Conservation (phyloP, 1,139 yeast genomes). For the Trichomonascaceae sp. region DNA sequence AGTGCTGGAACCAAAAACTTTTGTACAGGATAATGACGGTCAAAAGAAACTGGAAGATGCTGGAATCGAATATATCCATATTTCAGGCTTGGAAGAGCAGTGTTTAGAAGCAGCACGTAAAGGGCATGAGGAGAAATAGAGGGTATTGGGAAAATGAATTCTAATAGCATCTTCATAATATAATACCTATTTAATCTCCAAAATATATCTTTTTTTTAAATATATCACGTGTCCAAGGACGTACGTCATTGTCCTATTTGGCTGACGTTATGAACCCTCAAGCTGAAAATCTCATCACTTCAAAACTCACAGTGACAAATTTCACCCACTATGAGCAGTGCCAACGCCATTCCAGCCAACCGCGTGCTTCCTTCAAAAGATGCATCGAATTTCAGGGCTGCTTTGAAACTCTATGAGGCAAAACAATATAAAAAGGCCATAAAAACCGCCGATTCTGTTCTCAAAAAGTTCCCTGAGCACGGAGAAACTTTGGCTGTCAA, state of each 20-base stretch:
- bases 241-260: no score
- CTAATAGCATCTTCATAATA: background rate
- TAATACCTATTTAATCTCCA: background rate
- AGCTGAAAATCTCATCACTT: background rate
- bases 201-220: background rate
- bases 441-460: constrained; percentile 64
- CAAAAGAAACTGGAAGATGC: constrained; percentile 44
- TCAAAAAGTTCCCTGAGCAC: constrained; percentile 71
- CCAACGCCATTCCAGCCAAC: constrained; percentile 20
- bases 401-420: constrained; percentile 72
- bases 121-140: constrained; percentile 50
- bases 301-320: background rate
- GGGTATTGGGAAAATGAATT: background rate
- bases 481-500: constrained; percentile 82
- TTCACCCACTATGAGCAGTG: constrained; percentile 3
- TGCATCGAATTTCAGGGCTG: constrained; percentile 68
- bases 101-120: constrained; percentile 66
- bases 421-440: constrained; percentile 85
- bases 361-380: constrained; percentile 42
- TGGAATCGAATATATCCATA: constrained; percentile 67
- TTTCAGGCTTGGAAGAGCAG: constrained; percentile 78
- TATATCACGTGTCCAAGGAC: no score
- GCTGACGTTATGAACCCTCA: no score
- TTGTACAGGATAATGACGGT: constrained; percentile 74
- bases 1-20: constrained; percentile 82